Evolutionary conservation across 2,329 filamentous ascomycete genomes (phyloP).

Genomic region (Penicillium concentricum): DNA sequence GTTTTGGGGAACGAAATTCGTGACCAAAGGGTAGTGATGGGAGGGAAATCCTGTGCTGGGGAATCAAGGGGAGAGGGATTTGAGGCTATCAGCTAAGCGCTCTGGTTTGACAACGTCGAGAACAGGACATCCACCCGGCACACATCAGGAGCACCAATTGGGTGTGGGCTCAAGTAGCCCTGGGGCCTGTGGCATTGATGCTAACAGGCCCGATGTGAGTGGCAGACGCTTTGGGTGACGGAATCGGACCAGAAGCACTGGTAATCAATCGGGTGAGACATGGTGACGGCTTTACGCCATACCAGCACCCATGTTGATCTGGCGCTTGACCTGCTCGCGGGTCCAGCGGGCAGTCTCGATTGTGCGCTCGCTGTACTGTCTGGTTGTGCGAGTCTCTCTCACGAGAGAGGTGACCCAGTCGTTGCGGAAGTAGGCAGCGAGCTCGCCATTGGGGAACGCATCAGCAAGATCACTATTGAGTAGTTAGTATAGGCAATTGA

Average conservation of each 20-base stretch:
- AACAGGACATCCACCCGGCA: background rate
- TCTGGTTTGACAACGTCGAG: background rate
- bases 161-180: background rate
- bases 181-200: background rate
- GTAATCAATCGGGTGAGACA: slow-evolving; percentile 10
- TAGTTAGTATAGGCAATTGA: slow-evolving; percentile 36
- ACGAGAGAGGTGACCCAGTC: slow-evolving; percentile 90
- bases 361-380: slow-evolving; percentile 80
- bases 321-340: slow-evolving; percentile 94
- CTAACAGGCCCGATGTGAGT: background rate
- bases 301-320: slow-evolving; percentile 49
- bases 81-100: background rate
- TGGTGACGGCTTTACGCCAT: slow-evolving; percentile 36
- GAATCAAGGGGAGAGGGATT: slow-evolving; percentile 2
- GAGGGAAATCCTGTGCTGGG: slow-evolving; percentile 7
- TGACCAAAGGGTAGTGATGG: slow-evolving; percentile 7
- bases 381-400: slow-evolving; percentile 85
- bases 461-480: slow-evolving; percentile 79
- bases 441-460: slow-evolving; percentile 86
- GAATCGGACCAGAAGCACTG: background rate
- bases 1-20: slow-evolving; percentile 5
- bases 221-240: background rate
- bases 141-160: background rate
- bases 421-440: slow-evolving; percentile 78
- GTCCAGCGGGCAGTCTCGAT: slow-evolving; percentile 96